Evolutionary conservation across 2,329 filamentous ascomycete species (phyloP), one percentile per base, ranked within the genome.

Genomic region (Mariannaea elegans): DNA sequence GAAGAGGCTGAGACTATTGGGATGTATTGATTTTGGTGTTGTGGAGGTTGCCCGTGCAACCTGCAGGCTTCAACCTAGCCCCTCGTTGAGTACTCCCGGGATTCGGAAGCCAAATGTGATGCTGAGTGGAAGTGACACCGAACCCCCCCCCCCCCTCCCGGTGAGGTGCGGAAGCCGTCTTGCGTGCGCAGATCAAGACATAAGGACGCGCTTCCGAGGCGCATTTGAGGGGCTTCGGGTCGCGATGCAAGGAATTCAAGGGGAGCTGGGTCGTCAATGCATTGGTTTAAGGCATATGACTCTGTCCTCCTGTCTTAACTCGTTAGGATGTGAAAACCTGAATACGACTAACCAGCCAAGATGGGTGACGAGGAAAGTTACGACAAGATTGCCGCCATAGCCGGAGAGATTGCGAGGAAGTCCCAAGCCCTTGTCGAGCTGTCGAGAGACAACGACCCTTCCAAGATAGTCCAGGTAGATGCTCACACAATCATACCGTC

Each of bases 71-170:
- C 27, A 49, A 19, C 44, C 6, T 19, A 9, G 24, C 21, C 32
- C 14, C 32, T 14, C 32, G 9, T 39, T 34, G 12, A 32, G 32
- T 56, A 23, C 10, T 21, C 7, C 39, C 53, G 53, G 61, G 8
- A 23, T 57, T 59, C 61, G 61, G 61, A 19, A 29, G 14, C 61
- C 61, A 58, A 55, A 14, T 2, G 16, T 42, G n/a, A 29, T 32
- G 55, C 18, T 38, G 48, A 36, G 3, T 13, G 44, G 32, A 44
- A 14, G 27, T 24, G 10, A 45, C 31, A 36, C 39, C 32, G 50
- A 27, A 27, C 9, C 9, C 9, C 24, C 5, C 6, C 24, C 9
- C 32, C 42, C 34, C 42, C 44, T 45, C 39, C 24, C 9, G 13
- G 34, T 42, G 3, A 27, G 16, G n/a, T 4, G 12, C 59, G 59